These are phyloP conservation scores for Fulvia fulva DNA, from an alignment of 2,329 filamentous ascomycete species.

Conservation along the genomic window DNA sequence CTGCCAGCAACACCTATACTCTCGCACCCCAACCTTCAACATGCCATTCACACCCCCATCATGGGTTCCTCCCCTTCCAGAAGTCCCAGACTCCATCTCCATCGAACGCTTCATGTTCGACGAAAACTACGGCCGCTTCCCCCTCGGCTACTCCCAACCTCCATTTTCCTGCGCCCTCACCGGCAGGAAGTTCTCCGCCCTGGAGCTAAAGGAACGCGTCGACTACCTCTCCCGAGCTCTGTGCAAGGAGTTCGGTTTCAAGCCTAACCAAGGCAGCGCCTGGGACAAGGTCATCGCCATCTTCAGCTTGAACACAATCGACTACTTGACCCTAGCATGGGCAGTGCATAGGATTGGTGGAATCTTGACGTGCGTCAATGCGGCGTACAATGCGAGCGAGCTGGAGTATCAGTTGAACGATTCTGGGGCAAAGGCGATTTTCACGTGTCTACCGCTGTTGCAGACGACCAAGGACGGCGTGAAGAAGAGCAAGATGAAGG, in stretches of 20 bases:
- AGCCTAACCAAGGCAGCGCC: conserved; percentile 65
- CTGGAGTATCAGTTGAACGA: conserved; percentile 68
- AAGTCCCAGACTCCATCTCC: conserved; percentile 69
- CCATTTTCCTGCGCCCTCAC: conserved; percentile 76
- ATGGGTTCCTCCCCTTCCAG: conserved; percentile 60
- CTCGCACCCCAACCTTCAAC: not conserved
- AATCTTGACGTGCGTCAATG: conserved; percentile 70
- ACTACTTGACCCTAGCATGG: conserved; percentile 69
- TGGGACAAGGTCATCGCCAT: conserved; percentile 77
- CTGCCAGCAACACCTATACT: not conserved
- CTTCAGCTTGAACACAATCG: conserved; percentile 80
- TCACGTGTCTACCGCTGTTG: conserved; percentile 67
- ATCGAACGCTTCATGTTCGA: conserved; percentile 73
- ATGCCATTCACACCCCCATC: conserved; percentile 58
- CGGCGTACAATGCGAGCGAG: conserved; percentile 66
- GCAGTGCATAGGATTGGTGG: conserved; percentile 72
- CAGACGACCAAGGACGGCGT: conserved; percentile 62
- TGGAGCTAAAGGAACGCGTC: conserved; percentile 62
- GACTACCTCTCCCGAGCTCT: conserved; percentile 66
- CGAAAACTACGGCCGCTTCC: conserved; percentile 64
- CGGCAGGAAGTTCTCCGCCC: conserved; percentile 58
- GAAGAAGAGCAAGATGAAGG: conserved; percentile 58
- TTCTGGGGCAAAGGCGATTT: conserved; percentile 64
- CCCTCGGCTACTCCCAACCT: conserved; percentile 59
- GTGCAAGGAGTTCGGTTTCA: conserved; percentile 66